Evolutionary conservation across 768 basidiomycete genomes (phyloP).

Genomic region (Auricularia heimuer): DNA sequence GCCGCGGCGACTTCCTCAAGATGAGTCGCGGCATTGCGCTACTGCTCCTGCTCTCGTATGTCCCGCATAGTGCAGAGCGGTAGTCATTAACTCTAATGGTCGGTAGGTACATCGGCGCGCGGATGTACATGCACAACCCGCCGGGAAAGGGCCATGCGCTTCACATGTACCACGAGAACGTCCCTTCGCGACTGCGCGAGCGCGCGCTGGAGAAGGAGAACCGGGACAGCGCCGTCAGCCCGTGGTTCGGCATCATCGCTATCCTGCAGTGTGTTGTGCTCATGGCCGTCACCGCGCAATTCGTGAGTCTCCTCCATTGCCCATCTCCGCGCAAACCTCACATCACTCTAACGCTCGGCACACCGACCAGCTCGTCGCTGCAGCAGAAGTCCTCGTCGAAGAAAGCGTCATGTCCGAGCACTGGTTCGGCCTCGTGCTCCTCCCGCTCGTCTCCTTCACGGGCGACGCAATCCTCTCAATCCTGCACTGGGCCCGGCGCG

Average conservation of each 20-base stretch:
- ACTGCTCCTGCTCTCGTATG: constrained; percentile 55
- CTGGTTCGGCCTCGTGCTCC: constrained; percentile 67
- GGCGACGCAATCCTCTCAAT: constrained; percentile 60
- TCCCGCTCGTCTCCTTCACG: constrained; percentile 59
- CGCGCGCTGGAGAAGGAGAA: constrained; percentile 16
- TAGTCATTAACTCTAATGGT: neutral
- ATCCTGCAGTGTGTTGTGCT: constrained; percentile 44
- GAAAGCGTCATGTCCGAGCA: constrained; percentile 37
- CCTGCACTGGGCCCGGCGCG: constrained; percentile 42
- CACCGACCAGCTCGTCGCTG: constrained; percentile 59
- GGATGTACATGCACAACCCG: constrained; percentile 61
- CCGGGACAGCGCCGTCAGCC: constrained; percentile 36
- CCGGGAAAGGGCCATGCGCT: constrained; percentile 48
- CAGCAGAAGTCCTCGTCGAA: constrained; percentile 45
- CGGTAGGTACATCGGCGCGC: constrained; percentile 51
- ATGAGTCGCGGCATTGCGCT: constrained; percentile 61
- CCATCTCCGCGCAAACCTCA: neutral
- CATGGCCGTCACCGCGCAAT: constrained; percentile 64
- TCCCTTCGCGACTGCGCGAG: constrained; percentile 20
- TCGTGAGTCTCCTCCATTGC: constrained; percentile 30
- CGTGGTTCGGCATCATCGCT: constrained; percentile 48
- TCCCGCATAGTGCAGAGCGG: neutral
- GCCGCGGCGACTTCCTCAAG: constrained; percentile 39
- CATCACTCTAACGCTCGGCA: neutral
- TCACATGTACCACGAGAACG: constrained; percentile 33